Conservation (phyloP, 306 rosid species). For the Trichosanthes truncata region DNA sequence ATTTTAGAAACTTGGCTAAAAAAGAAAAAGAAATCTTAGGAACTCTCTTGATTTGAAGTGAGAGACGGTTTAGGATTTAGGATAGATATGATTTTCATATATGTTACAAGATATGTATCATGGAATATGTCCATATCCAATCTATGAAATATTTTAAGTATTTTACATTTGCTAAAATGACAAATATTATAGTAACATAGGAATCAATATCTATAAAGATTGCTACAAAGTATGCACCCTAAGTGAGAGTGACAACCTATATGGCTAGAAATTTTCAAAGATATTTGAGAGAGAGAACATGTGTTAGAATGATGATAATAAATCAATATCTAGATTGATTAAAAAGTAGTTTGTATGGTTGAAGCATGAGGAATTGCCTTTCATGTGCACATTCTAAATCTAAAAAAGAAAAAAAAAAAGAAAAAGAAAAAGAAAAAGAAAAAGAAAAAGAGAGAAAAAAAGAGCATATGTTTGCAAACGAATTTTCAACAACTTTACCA, state of each 20-base stretch:
- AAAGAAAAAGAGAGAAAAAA: neutral
- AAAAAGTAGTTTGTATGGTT: neutral
- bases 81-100: too few relatives aligned
- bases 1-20: neutral
- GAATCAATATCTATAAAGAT: too few relatives aligned
- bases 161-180: neutral
- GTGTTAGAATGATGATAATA: neutral
- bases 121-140: neutral
- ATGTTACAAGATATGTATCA: too few relatives aligned
- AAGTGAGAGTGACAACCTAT: neutral
- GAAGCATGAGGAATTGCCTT: neutral
- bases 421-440: neutral
- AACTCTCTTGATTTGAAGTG: too few relatives aligned
- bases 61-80: too few relatives aligned
- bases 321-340: neutral
- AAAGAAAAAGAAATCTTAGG: too few relatives aligned
- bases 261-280: neutral
- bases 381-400: conserved; percentile 5
- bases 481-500: conserved; percentile 4
- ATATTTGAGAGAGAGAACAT: neutral
- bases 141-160: neutral
- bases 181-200: neutral
- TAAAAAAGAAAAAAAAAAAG: neutral
- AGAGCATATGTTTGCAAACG: neutral
- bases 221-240: neutral